phyloP scores from a whole-genome alignment of 1,284 basidiomycete species.

The Porogramme epimiltina region DNA sequence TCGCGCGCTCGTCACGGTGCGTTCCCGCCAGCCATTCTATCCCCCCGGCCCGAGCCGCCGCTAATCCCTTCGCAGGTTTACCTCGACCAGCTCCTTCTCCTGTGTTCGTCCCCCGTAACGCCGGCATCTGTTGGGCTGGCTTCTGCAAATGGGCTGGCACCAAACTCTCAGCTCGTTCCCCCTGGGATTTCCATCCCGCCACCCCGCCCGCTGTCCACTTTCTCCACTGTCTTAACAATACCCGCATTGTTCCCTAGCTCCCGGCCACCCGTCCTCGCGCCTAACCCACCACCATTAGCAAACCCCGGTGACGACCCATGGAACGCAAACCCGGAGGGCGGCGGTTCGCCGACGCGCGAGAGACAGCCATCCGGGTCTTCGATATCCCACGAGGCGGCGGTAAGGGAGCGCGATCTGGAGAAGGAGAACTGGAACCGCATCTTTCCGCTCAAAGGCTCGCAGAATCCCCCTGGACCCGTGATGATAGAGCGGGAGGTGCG shows the following conservation, averaged over 20 bases:
- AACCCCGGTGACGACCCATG: conserved; percentile 13
- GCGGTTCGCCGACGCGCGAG: conserved; percentile 12
- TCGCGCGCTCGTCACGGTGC: conserved; percentile 72
- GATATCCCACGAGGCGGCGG: conserved; percentile 3
- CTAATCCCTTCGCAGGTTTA: conserved; percentile 31
- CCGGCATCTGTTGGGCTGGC: background rate
- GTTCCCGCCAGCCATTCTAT: conserved; percentile 23
- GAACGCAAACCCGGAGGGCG: conserved; percentile 10
- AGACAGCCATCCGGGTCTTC: conserved; percentile 18
- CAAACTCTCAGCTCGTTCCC: background rate
- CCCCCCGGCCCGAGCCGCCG: background rate
- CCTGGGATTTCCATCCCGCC: conserved; percentile 4
- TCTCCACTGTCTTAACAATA: conserved; percentile 1
- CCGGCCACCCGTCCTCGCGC: conserved; percentile 21
- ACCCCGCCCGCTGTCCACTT: conserved; percentile 6
- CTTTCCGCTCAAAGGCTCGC: conserved; percentile 34
- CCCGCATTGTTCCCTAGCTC: conserved; percentile 7
- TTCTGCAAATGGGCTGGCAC: too few species aligned
- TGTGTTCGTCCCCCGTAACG: conserved; percentile 9
- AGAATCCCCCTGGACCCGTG: conserved; percentile 33
- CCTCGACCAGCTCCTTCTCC: conserved; percentile 33
- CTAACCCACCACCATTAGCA: conserved; percentile 16
- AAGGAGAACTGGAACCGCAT: conserved; percentile 18
- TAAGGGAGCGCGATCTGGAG: conserved; percentile 16
- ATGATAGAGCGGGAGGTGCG: conserved; percentile 59